Conservation (phyloP, 352 stramenopile genomes). For the Discostella stelligera region DNA sequence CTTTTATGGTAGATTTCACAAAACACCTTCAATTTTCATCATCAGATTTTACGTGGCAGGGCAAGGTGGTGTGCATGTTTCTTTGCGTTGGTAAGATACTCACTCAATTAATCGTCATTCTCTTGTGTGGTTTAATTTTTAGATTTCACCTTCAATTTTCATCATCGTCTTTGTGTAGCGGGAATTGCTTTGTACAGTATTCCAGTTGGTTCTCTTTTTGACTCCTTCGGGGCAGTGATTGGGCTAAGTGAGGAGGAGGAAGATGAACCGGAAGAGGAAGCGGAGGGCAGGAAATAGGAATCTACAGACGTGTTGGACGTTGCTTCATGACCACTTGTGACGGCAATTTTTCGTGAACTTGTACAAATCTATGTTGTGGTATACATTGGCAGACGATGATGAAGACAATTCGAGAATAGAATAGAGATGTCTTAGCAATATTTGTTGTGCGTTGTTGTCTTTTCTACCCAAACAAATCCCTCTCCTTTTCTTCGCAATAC, state of each 20-base stretch:
- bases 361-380: no score
- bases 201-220: constrained; percentile 75
- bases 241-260: constrained; percentile 70
- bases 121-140: no score
- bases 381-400: no score
- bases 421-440: neutral
- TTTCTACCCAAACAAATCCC: constrained; percentile 20
- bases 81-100: constrained; percentile 73
- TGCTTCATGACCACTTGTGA: no score
- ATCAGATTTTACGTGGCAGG: constrained; percentile 78
- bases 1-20: neutral
- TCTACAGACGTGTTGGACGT: neutral
- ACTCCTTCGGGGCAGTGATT: constrained; percentile 75
- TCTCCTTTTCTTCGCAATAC: constrained; percentile 66
- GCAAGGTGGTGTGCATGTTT: constrained; percentile 74
- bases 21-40: neutral
- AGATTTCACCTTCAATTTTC: no score
- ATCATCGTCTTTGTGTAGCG: constrained; percentile 67
- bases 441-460: neutral
- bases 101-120: no score
- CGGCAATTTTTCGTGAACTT: no score
- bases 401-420: no score
- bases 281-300: neutral
- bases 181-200: constrained; percentile 78
- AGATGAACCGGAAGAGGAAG: constrained; percentile 58